Evolutionary conservation across 1,284 basidiomycete species (phyloP).

Genomic region (Gymnopus androsaceus): DNA sequence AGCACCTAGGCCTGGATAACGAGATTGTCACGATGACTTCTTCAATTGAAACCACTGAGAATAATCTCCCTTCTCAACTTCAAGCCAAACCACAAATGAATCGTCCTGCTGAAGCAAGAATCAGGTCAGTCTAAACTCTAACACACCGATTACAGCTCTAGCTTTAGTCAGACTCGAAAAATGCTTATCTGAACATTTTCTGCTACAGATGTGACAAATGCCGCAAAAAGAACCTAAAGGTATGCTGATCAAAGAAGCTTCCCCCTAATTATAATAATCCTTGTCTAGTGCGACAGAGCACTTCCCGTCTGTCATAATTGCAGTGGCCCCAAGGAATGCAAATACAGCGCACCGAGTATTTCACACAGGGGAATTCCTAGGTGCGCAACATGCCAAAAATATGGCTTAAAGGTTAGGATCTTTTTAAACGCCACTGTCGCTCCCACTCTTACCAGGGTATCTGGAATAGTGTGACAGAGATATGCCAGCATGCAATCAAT

Average conservation of each 20-base stretch:
- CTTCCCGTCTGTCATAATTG: slow-evolving; percentile 74
- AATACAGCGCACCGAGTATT: slow-evolving; percentile 71
- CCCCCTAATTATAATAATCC: slow-evolving; percentile 1
- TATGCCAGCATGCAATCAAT: slow-evolving; percentile 70
- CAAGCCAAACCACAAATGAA: slow-evolving; percentile 58
- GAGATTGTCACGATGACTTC: slow-evolving; percentile 46
- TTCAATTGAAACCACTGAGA: slow-evolving; percentile 50
- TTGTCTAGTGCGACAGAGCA: slow-evolving; percentile 63
- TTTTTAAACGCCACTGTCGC: background rate
- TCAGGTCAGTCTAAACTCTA: background rate
- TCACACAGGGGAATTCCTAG: slow-evolving; percentile 73
- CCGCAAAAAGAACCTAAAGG: slow-evolving; percentile 70
- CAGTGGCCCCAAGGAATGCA: slow-evolving; percentile 56
- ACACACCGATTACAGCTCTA: background rate
- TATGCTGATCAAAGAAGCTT: slow-evolving; percentile 28
- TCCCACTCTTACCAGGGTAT: slow-evolving; percentile 12
- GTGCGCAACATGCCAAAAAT: slow-evolving; percentile 65
- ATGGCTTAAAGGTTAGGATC: slow-evolving; percentile 62
- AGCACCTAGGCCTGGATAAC: slow-evolving; percentile 20
- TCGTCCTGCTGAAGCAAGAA: background rate
- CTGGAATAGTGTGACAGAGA: slow-evolving; percentile 62
- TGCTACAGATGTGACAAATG: slow-evolving; percentile 57
- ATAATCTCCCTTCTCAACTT: slow-evolving; percentile 59
- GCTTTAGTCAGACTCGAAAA: background rate
- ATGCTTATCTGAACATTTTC: background rate